Conservation (phyloP, 2,329 filamentous ascomycete species). For the Tolypocladium tundrense region DNA sequence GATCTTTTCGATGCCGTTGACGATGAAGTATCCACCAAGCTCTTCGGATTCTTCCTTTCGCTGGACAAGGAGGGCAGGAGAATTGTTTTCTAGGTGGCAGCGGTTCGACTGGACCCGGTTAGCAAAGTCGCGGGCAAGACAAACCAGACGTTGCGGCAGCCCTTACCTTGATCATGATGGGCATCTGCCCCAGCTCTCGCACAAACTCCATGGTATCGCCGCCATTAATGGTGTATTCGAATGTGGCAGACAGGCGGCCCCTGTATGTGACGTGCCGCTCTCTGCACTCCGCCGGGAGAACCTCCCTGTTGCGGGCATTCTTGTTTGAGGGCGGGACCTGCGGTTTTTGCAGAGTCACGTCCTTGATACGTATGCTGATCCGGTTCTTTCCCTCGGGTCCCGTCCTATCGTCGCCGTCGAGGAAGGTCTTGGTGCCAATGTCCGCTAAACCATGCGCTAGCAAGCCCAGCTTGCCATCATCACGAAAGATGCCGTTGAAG, state of each 20-base stretch:
- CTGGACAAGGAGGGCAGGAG: constrained; percentile 71
- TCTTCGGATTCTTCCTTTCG: constrained; percentile 95
- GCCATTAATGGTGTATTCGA: constrained; percentile 82
- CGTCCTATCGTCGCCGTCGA: constrained; percentile 67
- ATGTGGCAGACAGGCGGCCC: constrained; percentile 70
- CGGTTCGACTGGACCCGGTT: constrained; percentile 57
- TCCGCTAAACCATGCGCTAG: constrained; percentile 71
- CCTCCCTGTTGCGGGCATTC: constrained; percentile 70
- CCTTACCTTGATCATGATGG: constrained; percentile 82
- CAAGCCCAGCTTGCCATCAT: constrained; percentile 47
- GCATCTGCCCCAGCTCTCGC: constrained; percentile 78
- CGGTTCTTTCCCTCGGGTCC: constrained; percentile 56
- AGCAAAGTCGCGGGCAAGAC: background rate
- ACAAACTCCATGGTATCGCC: constrained; percentile 74
- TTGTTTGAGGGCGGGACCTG: constrained; percentile 75
- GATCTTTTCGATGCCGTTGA: constrained; percentile 96
- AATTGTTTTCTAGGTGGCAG: constrained; percentile 81
- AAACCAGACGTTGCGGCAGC: background rate
- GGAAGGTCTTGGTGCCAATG: constrained; percentile 79
- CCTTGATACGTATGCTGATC: constrained; percentile 67
- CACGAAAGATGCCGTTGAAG: constrained; percentile 82
- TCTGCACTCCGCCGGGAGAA: constrained; percentile 86
- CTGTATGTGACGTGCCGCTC: constrained; percentile 88
- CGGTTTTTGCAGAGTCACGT: constrained; percentile 75
- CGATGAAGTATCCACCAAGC: constrained; percentile 90